Percentiles rank a stretch among this genome's conserved stretches.
Conservation (phyloP, 2,329 filamentous ascomycete species). For the Ceratocystis destructans region DNA sequence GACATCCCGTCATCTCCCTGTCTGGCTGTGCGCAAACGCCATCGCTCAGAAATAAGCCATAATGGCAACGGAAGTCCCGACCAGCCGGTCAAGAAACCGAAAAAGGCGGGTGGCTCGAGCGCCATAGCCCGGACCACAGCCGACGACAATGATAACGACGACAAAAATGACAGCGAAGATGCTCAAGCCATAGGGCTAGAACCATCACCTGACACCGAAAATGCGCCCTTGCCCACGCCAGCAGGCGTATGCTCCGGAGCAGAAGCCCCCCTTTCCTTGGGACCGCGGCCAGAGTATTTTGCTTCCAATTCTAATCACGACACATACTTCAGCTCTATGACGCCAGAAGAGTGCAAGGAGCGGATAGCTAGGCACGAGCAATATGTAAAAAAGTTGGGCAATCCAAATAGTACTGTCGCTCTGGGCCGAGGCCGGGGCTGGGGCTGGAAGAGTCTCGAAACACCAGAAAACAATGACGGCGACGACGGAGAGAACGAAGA, state of each 20-base stretch:
- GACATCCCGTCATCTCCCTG: conserved; percentile 23
- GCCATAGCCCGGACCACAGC: background rate
- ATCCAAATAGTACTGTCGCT: conserved; percentile 65
- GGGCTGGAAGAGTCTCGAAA: conserved; percentile 39
- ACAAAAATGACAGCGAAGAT: conserved; percentile 9
- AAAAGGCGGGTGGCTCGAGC: conserved; percentile 9
- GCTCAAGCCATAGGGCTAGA: background rate
- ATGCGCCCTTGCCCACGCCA: background rate
- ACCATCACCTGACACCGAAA: background rate
- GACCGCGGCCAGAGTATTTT: conserved; percentile 8
- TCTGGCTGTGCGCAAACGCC: conserved; percentile 22
- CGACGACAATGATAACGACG: background rate
- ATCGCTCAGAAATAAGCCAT: conserved; percentile 21
- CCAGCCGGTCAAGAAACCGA: conserved; percentile 18
- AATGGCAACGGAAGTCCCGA: conserved; percentile 15
- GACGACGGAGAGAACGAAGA: conserved; percentile 37
- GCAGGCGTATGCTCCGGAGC: too few relatives aligned
- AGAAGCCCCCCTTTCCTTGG: background rate
- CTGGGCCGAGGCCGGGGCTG: conserved; percentile 45
- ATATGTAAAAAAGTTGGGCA: conserved; percentile 83
- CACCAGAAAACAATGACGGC: conserved; percentile 41
- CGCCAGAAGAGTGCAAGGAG: conserved; percentile 47
- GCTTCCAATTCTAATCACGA: conserved; percentile 14
- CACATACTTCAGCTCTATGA: conserved; percentile 24
- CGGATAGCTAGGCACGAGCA: conserved; percentile 49